Conservation (phyloP, 2,329 filamentous ascomycete genomes). For the Teratosphaeria pseudoeucalypti region DNA sequence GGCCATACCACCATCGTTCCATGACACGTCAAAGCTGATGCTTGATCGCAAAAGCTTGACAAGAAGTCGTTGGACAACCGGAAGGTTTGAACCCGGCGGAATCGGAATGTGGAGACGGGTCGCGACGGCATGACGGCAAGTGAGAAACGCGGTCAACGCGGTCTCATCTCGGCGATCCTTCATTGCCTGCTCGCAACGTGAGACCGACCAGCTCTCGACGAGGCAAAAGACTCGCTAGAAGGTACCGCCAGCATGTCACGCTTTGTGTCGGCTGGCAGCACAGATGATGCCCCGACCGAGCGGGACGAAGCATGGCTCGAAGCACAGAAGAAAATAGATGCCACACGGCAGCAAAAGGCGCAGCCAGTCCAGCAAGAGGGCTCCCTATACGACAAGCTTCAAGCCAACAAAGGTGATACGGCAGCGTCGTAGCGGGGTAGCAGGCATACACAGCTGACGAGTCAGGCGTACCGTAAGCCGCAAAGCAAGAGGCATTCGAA, state of each 20-base stretch:
- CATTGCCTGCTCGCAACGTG: neutral
- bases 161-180: neutral
- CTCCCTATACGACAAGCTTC: slow-evolving; percentile 62
- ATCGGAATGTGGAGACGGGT: neutral
- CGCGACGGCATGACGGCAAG: neutral
- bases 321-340: slow-evolving; percentile 55
- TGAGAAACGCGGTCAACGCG: neutral
- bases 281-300: slow-evolving; percentile 35
- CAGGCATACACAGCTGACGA: slow-evolving; percentile 15
- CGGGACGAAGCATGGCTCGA: slow-evolving; percentile 52
- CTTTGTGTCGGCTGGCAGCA: slow-evolving; percentile 43
- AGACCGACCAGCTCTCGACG: neutral
- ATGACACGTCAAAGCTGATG: too few species aligned
- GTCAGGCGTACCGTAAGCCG: slow-evolving; percentile 40
- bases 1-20: too few species aligned
- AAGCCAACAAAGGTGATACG: slow-evolving; percentile 67
- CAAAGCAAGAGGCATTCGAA: slow-evolving; percentile 74
- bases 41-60: too few species aligned
- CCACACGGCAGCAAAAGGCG: slow-evolving; percentile 45
- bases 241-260: slow-evolving; percentile 31
- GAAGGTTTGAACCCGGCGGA: too few species aligned
- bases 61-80: too few species aligned
- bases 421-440: neutral
- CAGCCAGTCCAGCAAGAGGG: slow-evolving; percentile 38
- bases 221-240: neutral